These are phyloP conservation scores for Sonneratia caseolaris DNA, from an alignment of 345 rosid species.

Conservation along the genomic window DNA sequence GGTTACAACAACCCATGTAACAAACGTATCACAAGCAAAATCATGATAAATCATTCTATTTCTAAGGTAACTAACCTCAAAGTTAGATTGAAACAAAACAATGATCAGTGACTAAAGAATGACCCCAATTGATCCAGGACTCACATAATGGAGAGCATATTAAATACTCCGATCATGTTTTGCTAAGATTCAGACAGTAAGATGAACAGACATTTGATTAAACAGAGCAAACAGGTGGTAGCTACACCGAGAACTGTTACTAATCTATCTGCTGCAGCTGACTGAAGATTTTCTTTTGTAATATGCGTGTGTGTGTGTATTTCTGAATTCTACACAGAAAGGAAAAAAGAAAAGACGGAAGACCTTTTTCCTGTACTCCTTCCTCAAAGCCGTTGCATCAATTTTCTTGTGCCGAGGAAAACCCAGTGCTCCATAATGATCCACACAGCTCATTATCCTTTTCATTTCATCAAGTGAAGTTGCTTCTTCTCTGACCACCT, in stretches of 20 bases:
- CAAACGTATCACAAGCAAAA: not conserved
- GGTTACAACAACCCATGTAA: not conserved
- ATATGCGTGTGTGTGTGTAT: too few relatives aligned
- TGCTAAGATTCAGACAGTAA: not conserved
- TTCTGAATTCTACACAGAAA: not conserved
- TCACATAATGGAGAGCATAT: not conserved
- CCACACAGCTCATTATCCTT: constrained; percentile 58
- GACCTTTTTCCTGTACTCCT: constrained; percentile 86
- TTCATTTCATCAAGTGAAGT: constrained; percentile 73
- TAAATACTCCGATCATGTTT: not conserved
- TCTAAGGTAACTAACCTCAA: not conserved
- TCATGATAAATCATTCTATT: not conserved
- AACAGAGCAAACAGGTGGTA: too few relatives aligned
- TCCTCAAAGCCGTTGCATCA: constrained; percentile 52
- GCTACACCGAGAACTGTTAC: too few relatives aligned
- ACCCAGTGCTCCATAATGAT: constrained; percentile 85
- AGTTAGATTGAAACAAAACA: not conserved
- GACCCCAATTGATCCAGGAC: not conserved
- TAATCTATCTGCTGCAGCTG: too few relatives aligned
- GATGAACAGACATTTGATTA: too few relatives aligned
- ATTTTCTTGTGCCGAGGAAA: constrained; percentile 60
- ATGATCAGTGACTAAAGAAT: not conserved
- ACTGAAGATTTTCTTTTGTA: too few relatives aligned
- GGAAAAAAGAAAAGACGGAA: constrained; percentile 1
- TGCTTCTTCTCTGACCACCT: constrained; percentile 40